These are phyloP conservation scores for Phytophthora hybrid DNA, from an alignment of 352 stramenopile genomes.

Conservation along the genomic window DNA sequence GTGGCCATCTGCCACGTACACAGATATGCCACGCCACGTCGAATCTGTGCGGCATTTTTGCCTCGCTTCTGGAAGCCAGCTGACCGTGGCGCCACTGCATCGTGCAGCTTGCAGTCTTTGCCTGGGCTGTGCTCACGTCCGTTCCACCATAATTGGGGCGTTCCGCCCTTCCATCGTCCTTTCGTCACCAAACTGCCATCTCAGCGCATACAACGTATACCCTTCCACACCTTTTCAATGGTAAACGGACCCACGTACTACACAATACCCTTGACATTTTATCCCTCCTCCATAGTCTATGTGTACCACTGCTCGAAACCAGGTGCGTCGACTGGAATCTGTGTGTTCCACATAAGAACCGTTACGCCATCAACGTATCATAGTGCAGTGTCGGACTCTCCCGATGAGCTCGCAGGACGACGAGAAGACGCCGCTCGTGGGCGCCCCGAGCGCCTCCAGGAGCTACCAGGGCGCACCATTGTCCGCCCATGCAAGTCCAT, in stretches of 20 bases:
- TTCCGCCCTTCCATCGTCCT: conserved; percentile 33
- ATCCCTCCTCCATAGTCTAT: not conserved
- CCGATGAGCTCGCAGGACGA: conserved; percentile 38
- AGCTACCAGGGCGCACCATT: conserved; percentile 18
- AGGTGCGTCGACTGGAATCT: not conserved
- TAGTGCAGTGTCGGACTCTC: not conserved
- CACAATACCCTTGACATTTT: not conserved
- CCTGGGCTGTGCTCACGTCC: not conserved
- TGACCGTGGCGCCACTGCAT: not conserved
- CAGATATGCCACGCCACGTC: not conserved
- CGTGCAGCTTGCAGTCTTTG: not conserved
- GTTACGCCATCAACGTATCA: conserved; percentile 1
- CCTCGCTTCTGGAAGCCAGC: conserved; percentile 1
- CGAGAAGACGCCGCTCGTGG: conserved; percentile 56
- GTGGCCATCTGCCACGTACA: not conserved
- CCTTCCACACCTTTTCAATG: not conserved
- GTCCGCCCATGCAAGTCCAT: not conserved
- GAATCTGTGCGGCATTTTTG: not conserved
- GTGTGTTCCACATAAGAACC: not conserved
- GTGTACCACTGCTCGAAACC: not conserved
- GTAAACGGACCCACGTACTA: no score
- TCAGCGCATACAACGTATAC: not conserved
- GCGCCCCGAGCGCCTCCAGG: not conserved
- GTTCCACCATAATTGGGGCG: not conserved
- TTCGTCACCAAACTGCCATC: not conserved